Base-by-base conservation (phyloP, 169 alveolate species). In the Plasmodium cynomolgi region DNA sequence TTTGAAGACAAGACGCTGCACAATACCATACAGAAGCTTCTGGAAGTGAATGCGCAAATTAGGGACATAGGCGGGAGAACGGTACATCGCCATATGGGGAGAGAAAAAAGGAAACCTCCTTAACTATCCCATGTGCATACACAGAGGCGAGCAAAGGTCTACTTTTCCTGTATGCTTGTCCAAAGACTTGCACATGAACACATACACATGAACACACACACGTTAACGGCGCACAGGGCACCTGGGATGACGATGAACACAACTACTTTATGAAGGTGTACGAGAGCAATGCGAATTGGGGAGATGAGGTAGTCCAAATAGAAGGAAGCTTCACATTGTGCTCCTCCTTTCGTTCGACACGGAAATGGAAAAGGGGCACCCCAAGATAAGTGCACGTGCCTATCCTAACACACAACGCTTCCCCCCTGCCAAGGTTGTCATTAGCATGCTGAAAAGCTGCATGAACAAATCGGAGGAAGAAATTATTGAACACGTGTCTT, bases 251-350 rank as follows among this genome's bases (percentile, higher is more conserved):
- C 9, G 93, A 86, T 34, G 86, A 86, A 31, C 80, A 86, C 81
- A 86, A 86, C 71, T 86, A 86, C 50, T 86, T 86, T 86, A 86
- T 86, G 81, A 79, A 75, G 34, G 84, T 86, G 17, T 86, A 86
- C 26, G 93, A 86, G 41, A 86, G 31, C 31, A 86, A 86, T 8
- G 71, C 41, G 4, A 54, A 34, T 86, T 74, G 44, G 17, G 93
- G 93, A 56, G 84, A 86, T 56, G 82, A 86, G 71, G 93, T 86
- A 86, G 33, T 39, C 34, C 41, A 31, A 33, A 15, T 41, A n/a
- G 20, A 20, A 33, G 37, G 77, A 9, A 68, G 31, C 37, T 23
- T 0, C 41, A 68, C 26, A 3, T 62, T 26, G 26, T 20, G 37
- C n/a, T 29, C n/a, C n/a, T 29, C n/a, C 41, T 29, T 23, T 26